These are phyloP conservation scores for Gossypium lobatum DNA, from an alignment of 441 rosid genomes.

Conservation along the genomic window DNA sequence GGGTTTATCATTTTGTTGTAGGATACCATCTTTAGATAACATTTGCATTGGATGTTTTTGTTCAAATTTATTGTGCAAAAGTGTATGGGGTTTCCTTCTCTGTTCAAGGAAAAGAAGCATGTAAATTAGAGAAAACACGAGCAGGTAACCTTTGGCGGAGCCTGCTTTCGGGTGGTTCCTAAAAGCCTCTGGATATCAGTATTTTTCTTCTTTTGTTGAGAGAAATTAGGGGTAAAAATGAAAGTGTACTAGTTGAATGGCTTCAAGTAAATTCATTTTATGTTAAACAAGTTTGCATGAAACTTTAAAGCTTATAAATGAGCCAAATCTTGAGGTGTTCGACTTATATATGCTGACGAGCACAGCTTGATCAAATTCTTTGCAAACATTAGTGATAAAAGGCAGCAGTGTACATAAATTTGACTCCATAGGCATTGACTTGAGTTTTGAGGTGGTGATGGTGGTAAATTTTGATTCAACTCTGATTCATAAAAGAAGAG, in stretches of 20 bases:
- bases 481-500: neutral
- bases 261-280: neutral
- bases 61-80: neutral
- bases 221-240: neutral
- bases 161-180: neutral
- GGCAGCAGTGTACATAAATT: neutral
- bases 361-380: neutral
- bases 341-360: neutral
- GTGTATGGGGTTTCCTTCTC: neutral
- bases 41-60: neutral
- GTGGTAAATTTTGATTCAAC: neutral
- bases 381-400: neutral
- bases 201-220: neutral
- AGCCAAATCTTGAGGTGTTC: neutral
- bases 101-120: neutral
- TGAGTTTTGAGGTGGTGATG: neutral
- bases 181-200: neutral
- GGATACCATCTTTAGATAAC: neutral
- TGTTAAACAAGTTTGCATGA: slow-evolving; percentile 1
- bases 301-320: neutral
- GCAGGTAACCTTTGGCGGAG: neutral
- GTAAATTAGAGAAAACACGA: slow-evolving; percentile 6
- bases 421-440: neutral
- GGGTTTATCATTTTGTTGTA: neutral
- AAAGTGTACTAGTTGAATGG: neutral